Conservation (phyloP, 495 filamentous ascomycete species). For the Collariella sp. region DNA sequence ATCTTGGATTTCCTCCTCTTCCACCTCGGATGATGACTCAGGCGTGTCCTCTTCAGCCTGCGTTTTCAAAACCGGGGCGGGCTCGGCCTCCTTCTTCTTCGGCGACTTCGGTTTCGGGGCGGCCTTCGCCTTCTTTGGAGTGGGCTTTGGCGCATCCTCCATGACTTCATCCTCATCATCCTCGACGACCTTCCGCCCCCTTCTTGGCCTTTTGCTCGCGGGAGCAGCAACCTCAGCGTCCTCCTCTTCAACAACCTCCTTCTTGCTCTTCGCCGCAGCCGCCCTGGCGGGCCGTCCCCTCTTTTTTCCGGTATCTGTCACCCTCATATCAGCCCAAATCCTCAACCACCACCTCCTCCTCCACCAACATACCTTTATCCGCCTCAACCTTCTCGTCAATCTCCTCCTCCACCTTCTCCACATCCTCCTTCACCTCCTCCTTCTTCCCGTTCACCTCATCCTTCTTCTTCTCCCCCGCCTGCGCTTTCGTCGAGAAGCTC, state of each 20-base stretch:
- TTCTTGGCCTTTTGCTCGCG: constrained; percentile 43
- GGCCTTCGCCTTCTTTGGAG: constrained; percentile 16
- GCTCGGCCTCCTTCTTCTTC: constrained; percentile 13
- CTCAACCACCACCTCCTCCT: not conserved
- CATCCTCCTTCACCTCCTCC: constrained; percentile 19
- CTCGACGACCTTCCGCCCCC: constrained; percentile 30
- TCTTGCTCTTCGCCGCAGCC: constrained; percentile 9
- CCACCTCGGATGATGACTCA: constrained; percentile 46
- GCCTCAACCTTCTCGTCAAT: constrained; percentile 24
- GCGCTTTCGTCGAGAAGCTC: constrained; percentile 50
- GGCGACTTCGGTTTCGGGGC: constrained; percentile 9
- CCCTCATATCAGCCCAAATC: not conserved
- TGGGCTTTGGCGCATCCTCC: constrained; percentile 24
- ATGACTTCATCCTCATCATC: constrained; percentile 38
- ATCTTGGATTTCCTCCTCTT: constrained; percentile 47
- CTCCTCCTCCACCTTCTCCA: constrained; percentile 20
- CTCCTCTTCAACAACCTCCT: constrained; percentile 29
- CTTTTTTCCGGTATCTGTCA: constrained; percentile 37
- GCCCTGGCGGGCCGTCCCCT: constrained; percentile 12
- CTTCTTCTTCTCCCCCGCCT: constrained; percentile 1
- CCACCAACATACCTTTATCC: constrained; percentile 22
- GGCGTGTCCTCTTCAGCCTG: constrained; percentile 40
- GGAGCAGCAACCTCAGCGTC: constrained; percentile 44
- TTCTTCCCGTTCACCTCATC: constrained; percentile 21
- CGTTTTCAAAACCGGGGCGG: constrained; percentile 18